These are phyloP conservation scores for Solanum chilense DNA, from an alignment of 257 asterid genomes.

Conservation along the genomic window DNA sequence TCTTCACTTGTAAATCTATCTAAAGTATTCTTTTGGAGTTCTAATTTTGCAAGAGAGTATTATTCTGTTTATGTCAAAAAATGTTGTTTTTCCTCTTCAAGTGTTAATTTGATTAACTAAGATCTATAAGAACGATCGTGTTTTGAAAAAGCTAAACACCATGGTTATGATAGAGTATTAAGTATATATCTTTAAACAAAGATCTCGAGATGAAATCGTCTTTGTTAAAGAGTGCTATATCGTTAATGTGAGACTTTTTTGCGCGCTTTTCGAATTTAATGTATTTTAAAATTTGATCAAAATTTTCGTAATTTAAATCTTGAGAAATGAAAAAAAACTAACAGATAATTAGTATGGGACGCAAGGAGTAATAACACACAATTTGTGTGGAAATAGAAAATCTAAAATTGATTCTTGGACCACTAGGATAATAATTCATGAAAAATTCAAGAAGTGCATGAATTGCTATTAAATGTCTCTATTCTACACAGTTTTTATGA, in stretches of 20 bases:
- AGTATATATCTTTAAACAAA: background rate
- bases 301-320: background rate
- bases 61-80: background rate
- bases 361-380: background rate
- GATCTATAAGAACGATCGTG: no score
- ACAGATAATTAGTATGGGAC: background rate
- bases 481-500: background rate
- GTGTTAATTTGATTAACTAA: background rate
- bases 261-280: background rate
- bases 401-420: background rate
- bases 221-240: background rate
- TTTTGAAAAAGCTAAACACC: no score
- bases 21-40: background rate
- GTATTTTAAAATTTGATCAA: background rate
- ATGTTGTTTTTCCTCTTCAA: background rate
- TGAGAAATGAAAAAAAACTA: background rate
- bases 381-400: background rate
- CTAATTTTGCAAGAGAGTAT: background rate
- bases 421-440: background rate
- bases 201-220: background rate
- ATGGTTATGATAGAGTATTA: background rate
- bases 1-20: background rate
- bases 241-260: rapidly evolving
- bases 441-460: background rate
- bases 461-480: background rate